Percentiles rank a stretch among this genome's conserved stretches.
phyloP scores from a whole-genome alignment of 495 filamentous ascomycete species.

The Zalerion maritima region DNA sequence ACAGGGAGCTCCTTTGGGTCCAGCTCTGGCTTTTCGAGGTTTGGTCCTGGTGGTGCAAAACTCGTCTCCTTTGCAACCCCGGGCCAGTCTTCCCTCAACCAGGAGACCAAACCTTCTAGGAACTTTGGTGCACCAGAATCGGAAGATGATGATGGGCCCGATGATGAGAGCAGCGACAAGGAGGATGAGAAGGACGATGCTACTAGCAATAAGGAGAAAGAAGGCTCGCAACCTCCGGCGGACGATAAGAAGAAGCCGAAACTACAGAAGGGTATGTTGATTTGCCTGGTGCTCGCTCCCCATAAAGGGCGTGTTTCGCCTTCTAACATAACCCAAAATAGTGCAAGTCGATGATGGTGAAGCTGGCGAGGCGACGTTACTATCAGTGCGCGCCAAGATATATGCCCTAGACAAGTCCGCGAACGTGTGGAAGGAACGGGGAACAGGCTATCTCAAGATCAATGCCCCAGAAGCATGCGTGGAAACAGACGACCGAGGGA shows the following conservation, averaged over 20 bases:
- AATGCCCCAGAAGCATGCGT: slow-evolving; percentile 47
- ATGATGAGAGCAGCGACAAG: slow-evolving; percentile 23
- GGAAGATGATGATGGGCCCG: slow-evolving; percentile 39
- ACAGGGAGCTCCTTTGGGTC: slow-evolving; percentile 15
- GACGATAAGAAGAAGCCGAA: slow-evolving; percentile 52
- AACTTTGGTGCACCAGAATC: slow-evolving; percentile 58
- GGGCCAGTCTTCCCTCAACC: slow-evolving; percentile 35
- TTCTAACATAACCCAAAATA: slow-evolving; percentile 21
- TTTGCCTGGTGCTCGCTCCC: neutral
- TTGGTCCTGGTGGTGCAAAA: slow-evolving; percentile 33
- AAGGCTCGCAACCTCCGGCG: slow-evolving; percentile 21
- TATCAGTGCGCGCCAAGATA: slow-evolving; percentile 58
- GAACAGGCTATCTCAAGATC: slow-evolving; percentile 67
- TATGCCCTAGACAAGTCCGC: slow-evolving; percentile 53
- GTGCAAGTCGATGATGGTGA: slow-evolving; percentile 46
- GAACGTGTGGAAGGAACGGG: slow-evolving; percentile 66
- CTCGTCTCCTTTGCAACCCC: slow-evolving; percentile 58
- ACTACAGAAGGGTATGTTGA: slow-evolving; percentile 47
- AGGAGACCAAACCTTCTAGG: slow-evolving; percentile 42
- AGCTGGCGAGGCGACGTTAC: slow-evolving; percentile 55
- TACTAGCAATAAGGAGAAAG: slow-evolving; percentile 26
- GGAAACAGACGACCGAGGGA: slow-evolving; percentile 29
- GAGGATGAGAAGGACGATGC: slow-evolving; percentile 26
- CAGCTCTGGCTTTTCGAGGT: slow-evolving; percentile 38
- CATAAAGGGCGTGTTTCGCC: slow-evolving; percentile 2